A percentile compares a stretch with the other conserved stretches of the same genome.
Evolutionary conservation across 768 basidiomycete genomes (phyloP).

Genomic region (Suillus clintonianus): DNA sequence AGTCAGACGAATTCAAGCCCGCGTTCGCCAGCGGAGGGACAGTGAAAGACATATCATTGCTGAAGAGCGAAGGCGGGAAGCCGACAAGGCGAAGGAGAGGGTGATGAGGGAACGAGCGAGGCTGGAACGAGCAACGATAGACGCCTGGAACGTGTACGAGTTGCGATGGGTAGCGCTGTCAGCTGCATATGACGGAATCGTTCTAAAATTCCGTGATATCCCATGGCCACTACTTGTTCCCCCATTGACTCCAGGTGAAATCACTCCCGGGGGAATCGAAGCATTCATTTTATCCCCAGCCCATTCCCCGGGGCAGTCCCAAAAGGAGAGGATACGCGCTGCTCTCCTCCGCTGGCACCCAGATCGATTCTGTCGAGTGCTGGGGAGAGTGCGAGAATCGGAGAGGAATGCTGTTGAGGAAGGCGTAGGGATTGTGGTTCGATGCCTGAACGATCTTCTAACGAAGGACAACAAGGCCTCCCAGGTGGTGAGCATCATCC

Average conservation of each 20-base stretch:
- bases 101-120: conserved; percentile 45
- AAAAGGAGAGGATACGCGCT: conserved; percentile 64
- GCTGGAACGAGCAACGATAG: conserved; percentile 45
- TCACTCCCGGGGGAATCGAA: conserved; percentile 55
- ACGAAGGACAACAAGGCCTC: conserved; percentile 34
- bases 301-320: conserved; percentile 59
- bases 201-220: conserved; percentile 58
- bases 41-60: conserved; percentile 48
- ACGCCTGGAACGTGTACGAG: conserved; percentile 70
- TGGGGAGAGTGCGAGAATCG: conserved; percentile 50
- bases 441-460: conserved; percentile 69
- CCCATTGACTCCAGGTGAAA: conserved; percentile 47
- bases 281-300: conserved; percentile 64
- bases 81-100: conserved; percentile 39
- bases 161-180: conserved; percentile 58
- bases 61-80: conserved; percentile 45
- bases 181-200: conserved; percentile 38
- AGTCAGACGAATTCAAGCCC: conserved; percentile 52
- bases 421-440: conserved; percentile 63
- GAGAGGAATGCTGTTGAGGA: conserved; percentile 59
- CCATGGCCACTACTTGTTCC: conserved; percentile 67
- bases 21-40: conserved; percentile 51
- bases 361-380: conserved; percentile 66
- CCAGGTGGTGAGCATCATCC: conserved; percentile 17
- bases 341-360: conserved; percentile 83